Base-by-base conservation (phyloP, 1,284 basidiomycete species). In the Albatrellus sp. region DNA sequence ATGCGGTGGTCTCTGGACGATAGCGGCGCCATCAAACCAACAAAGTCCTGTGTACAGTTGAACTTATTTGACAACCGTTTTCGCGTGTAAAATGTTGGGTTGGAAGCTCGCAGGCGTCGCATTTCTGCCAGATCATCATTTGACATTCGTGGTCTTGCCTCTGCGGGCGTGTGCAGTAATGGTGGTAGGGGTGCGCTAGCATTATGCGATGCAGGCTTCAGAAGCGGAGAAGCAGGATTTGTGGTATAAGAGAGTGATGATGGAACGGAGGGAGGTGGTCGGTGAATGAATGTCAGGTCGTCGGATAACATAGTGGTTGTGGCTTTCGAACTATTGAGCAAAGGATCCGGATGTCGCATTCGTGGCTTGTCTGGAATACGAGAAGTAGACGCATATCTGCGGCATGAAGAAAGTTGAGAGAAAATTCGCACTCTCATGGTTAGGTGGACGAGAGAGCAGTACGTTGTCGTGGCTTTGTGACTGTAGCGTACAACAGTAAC, bases 201-300 rank as follows among this genome's bases (percentile, higher is more conserved):
- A 3, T 59, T 46, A 8, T 61, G 37, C 8, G 63, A 52, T 3
- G 63, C 55, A 29, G 66, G 56, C 2, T 53, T 52, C 10, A 88
- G 69, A 2, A 88, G 66, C 0, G 85, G 81, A 0, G 84, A 88
- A 2, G 71, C 61, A 11, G 84, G 85, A 12, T 69, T 65, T 8
- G 75, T 75, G 2, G 75, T 78, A 47, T 77, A 72, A 14, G 84
- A 88, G 48, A 70, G 65, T 5, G 83, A 82, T 12, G 82, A 70
- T 4, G 80, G 77, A 8, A 75, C 70, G 2, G 79, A 75, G 0
- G 84, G 81, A 0, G 84, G 85, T 20, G 81, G 81, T 37, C 85
- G 77, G 58, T 83, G 81, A 48, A 88, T 77, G 57, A 88, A 87
- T 1, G 81, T 83, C 45, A 84, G 58, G 48, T 72, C 69, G 47